Conservation (phyloP, 23 red algal species). For the Gracilaria caudata region DNA sequence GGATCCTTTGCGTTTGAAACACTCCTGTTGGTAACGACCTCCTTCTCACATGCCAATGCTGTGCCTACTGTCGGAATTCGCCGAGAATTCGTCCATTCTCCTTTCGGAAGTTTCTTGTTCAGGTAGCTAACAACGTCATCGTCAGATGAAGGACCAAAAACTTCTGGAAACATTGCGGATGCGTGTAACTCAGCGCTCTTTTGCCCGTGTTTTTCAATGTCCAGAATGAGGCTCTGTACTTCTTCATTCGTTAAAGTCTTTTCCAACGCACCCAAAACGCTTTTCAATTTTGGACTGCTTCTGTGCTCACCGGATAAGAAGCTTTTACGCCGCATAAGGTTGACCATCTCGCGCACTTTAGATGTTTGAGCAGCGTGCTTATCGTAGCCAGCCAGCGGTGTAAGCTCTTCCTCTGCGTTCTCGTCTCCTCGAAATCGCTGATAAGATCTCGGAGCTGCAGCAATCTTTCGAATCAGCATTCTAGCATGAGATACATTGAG, state of each 20-base stretch:
- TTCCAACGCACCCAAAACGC: not conserved
- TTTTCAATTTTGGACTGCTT: not conserved
- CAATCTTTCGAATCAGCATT: conserved; percentile 10
- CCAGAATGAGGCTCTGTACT: conserved; percentile 4
- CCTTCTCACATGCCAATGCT: not conserved
- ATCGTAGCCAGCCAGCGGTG: not conserved
- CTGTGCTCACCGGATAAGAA: conserved; percentile 16
- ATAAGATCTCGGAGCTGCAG: conserved; percentile 5
- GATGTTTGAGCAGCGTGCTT: not conserved
- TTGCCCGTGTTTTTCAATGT: conserved; percentile 13
- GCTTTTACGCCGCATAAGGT: conserved; percentile 17
- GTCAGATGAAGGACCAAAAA: conserved; percentile 21
- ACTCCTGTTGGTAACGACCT: not conserved
- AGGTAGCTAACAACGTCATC: not conserved
- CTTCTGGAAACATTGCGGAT: conserved; percentile 15
- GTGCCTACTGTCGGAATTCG: conserved; percentile 1
- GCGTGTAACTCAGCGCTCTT: conserved; percentile 40
- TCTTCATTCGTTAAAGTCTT: not conserved
- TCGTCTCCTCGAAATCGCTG: not conserved
- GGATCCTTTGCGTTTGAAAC: not conserved
- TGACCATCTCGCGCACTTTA: conserved; percentile 2
- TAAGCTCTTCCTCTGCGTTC: not conserved
- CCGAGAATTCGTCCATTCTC: conserved; percentile 15
- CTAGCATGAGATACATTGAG: not conserved
- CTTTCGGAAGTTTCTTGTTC: not conserved